Base-by-base conservation (phyloP, 23 red algal genomes). In the Gracilaria gracilis region DNA sequence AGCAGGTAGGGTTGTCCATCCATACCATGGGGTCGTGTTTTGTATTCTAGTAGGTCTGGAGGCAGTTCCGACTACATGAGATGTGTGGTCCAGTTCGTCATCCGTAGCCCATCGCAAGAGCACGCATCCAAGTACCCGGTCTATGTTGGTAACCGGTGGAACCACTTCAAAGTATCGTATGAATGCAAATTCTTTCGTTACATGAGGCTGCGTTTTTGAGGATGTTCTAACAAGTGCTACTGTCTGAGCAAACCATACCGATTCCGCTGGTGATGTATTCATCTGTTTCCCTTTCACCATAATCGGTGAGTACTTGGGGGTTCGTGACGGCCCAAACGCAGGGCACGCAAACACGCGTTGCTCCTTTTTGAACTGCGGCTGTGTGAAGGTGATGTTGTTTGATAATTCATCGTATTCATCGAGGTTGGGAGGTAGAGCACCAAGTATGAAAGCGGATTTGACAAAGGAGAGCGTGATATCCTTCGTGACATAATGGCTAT, bases 121-220 rank as follows among this genome's bases (percentile, higher is more conserved):
- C 29, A 76, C 46, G 71, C 71, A 46, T 9, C 24, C n/a, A 51
- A 76, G 71, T 31, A 39, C 46, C 21, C 46, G 7, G n/a, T 76
- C 71, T n/a, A 76, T 51, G 23, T 76, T 40, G 2, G 59, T 51
- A 25, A 31, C 23, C 5, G 71, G 34, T 29, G 71, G 34, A 27
- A 76, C 28, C n/a, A 76, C 35, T 46, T 76, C 71, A 46, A 39
- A 51, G 71, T 48, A 76, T 25, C 46, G 71, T 12, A 46, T 32
- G 71, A 76, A 76, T 11, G 38, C 71, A 51, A 76, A 14, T 76
- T 76, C 71, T 9, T 55, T 55, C 9, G 51, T 17, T 55, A 55
- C 16, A 19, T 55, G 51, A 9, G 51, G 51, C 9, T 55, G 51
- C 51, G 51, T 19, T 1, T 55, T 55, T 55, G 51, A 55, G 16